phyloP scores from a whole-genome alignment of 1,284 basidiomycete genomes.

The Tremellales sp. region DNA sequence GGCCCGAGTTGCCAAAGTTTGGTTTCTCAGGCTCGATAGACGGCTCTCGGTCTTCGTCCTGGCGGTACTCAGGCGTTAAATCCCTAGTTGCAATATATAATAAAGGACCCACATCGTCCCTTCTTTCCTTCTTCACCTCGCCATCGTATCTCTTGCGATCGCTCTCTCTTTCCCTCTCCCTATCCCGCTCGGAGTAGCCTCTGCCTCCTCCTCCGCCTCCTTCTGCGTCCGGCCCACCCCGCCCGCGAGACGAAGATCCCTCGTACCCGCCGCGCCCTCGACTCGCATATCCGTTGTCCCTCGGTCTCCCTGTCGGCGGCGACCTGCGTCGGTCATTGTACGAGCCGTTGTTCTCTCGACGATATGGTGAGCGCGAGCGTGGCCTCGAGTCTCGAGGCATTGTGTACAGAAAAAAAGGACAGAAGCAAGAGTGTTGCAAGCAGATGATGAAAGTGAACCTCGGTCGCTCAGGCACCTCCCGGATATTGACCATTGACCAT shows the following conservation, averaged over 20 bases:
- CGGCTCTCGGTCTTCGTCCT: conserved; percentile 16
- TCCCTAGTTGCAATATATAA: not conserved
- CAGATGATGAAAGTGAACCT: not conserved
- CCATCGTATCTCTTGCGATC: conserved; percentile 42
- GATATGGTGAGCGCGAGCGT: conserved; percentile 11
- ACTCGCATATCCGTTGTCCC: conserved; percentile 8
- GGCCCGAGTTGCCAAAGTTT: conserved; percentile 80
- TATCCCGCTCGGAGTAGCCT: conserved; percentile 25
- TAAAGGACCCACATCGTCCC: not conserved
- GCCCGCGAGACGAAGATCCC: conserved; percentile 5
- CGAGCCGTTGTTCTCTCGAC: conserved; percentile 5
- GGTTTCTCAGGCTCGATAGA: conserved; percentile 55
- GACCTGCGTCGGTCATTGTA: conserved; percentile 1
- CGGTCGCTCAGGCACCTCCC: not conserved
- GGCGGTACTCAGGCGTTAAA: not conserved
- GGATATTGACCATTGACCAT: not conserved
- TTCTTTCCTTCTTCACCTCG: conserved; percentile 18
- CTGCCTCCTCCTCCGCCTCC: conserved; percentile 1
- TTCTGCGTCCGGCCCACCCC: not conserved
- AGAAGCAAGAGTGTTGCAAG: not conserved
- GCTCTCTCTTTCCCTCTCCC: conserved; percentile 37
- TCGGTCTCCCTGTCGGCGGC: conserved; percentile 4
- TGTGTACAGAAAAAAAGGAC: not conserved
- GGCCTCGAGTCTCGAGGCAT: conserved; percentile 6
- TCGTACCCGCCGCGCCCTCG: conserved; percentile 9